Evolutionary conservation across 164 flowering plant genomes (phyloP).

Genomic region (Chimonanthus praecox): DNA sequence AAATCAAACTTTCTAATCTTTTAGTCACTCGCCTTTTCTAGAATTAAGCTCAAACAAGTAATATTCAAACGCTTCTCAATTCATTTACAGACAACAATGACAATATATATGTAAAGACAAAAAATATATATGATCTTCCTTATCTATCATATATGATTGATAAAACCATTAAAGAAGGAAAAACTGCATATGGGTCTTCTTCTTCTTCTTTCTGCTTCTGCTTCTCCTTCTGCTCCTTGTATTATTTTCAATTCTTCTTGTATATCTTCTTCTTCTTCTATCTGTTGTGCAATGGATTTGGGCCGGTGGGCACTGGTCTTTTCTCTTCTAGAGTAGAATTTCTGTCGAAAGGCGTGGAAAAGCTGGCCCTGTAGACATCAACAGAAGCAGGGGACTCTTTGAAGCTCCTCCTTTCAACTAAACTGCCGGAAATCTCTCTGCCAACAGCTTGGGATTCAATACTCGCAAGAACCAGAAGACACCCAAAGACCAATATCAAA

Average conservation of each 20-base stretch:
- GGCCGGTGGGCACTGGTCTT: conserved; percentile 29
- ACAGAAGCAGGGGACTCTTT: conserved; percentile 1
- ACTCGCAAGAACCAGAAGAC: conserved; percentile 5
- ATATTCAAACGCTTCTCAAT: conserved; percentile 3
- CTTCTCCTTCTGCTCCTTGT: background rate
- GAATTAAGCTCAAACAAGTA: background rate
- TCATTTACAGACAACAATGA: conserved; percentile 5
- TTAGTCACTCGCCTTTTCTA: too few species aligned
- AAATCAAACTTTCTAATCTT: too few species aligned
- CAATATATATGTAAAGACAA: background rate
- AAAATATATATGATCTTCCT: background rate
- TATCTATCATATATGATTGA: too few species aligned
- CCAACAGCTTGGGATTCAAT: conserved; percentile 7
- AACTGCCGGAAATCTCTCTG: conserved; percentile 10
- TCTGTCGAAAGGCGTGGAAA: background rate
- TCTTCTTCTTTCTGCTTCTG: conserved; percentile 5
- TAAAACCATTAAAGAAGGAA: background rate
- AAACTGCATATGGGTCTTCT: conserved; percentile 6
- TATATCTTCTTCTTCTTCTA: conserved; percentile 6
- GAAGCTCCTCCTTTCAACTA: background rate
- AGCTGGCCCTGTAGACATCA: conserved; percentile 1
- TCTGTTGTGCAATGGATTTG: conserved; percentile 33
- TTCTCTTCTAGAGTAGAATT: conserved; percentile 18
- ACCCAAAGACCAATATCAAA: background rate
- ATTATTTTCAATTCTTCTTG: background rate